Percentiles rank a stretch among this genome's conserved stretches.
Evolutionary conservation across 2,329 filamentous ascomycete species (phyloP).

Genomic region (Aspergillus niger): DNA sequence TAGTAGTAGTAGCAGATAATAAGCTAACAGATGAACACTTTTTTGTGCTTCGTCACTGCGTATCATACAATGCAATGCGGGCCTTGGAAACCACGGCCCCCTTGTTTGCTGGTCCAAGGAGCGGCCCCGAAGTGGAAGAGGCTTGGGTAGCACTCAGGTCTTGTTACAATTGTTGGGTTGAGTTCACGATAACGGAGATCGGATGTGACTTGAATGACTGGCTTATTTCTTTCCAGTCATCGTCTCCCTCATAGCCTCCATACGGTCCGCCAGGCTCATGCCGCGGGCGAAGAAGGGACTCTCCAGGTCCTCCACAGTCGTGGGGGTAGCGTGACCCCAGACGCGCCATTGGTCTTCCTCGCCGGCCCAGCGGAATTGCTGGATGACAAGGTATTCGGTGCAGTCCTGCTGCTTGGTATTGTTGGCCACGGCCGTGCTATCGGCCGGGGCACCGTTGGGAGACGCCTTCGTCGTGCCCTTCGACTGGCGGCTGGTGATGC

Average conservation of each 20-base stretch:
- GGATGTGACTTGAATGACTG: neutral
- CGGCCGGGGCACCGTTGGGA: too few species aligned
- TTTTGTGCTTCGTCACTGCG: constrained; percentile 2
- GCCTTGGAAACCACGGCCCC: neutral
- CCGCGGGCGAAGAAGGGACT: constrained; percentile 40
- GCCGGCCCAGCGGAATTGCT: constrained; percentile 47
- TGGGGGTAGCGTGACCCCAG: constrained; percentile 52
- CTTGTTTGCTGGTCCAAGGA: neutral
- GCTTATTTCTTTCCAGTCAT: constrained; percentile 20
- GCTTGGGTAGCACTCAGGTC: neutral
- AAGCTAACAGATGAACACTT: neutral
- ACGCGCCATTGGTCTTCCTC: constrained; percentile 51
- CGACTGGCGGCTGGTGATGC: constrained; percentile 42
- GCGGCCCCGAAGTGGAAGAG: neutral
- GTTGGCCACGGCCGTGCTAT: neutral
- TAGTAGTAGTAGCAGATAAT: neutral
- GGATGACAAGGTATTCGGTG: constrained; percentile 55
- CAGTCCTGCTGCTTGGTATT: constrained; percentile 45
- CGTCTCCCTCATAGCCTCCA: constrained; percentile 34
- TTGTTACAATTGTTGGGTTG: neutral
- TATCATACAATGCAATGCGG: neutral
- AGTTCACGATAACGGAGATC: neutral
- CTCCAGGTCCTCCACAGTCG: constrained; percentile 41
- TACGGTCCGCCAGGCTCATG: constrained; percentile 37
- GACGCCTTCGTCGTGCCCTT: constrained; percentile 26